Conservation (phyloP, 306 rosid genomes). For the Herpetospermum pedunculosum region DNA sequence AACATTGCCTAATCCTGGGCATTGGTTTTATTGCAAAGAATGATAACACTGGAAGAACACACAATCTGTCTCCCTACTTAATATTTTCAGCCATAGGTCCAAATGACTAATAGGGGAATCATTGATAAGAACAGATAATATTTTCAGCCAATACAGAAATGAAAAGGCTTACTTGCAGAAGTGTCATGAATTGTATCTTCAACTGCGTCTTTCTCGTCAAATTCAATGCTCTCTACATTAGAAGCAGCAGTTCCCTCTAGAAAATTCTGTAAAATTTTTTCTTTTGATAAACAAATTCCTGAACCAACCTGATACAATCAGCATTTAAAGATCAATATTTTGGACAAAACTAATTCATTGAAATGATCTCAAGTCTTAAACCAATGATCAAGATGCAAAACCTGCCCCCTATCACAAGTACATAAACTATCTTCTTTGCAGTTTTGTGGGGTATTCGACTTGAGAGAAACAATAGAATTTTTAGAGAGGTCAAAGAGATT, state of each 20-base stretch:
- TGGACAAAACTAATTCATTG: not conserved
- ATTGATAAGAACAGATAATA: not conserved
- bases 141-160: not conserved
- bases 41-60: not conserved
- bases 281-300: constrained; percentile 50
- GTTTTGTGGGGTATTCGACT: too few relatives aligned
- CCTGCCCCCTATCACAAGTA: not conserved
- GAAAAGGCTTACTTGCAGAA: constrained; percentile 29
- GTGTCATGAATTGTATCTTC: constrained; percentile 18
- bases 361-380: not conserved
- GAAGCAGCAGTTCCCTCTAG: constrained; percentile 75
- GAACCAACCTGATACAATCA: constrained; percentile 40
- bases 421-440: too few relatives aligned
- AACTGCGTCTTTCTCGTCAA: constrained; percentile 36
- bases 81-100: not conserved
- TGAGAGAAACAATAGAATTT: too few relatives aligned
- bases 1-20: not conserved
- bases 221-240: constrained; percentile 23
- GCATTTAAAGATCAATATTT: not conserved
- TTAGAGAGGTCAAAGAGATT: too few relatives aligned
- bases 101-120: not conserved
- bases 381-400: not conserved
- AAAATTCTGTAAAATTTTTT: constrained; percentile 36
- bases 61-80: not conserved
- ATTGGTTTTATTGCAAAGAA: not conserved